Evolutionary conservation across 2,329 filamentous ascomycete genomes (phyloP).

Genomic region (Orbilia javanica): DNA sequence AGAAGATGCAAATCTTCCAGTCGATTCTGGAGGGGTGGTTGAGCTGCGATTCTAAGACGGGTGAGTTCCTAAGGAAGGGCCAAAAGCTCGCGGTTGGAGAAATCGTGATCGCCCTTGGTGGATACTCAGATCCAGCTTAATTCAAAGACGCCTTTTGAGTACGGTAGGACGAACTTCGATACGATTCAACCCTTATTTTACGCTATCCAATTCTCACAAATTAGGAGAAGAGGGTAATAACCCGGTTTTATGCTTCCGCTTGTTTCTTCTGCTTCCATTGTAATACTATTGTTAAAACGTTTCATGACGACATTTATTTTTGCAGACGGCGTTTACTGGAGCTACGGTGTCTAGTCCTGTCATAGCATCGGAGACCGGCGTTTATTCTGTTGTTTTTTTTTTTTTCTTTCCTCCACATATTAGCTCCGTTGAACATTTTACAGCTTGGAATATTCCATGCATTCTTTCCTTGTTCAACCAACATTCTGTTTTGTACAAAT

Average conservation of each 20-base stretch:
- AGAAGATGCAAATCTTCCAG: slow-evolving; percentile 61
- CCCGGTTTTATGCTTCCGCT: neutral
- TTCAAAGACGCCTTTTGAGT: neutral
- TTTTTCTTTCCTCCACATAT: slow-evolving; percentile 1
- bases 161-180: slow-evolving; percentile 13
- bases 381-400: slow-evolving; percentile 40
- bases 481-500: neutral
- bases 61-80: slow-evolving; percentile 59
- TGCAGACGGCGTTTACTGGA: slow-evolving; percentile 13
- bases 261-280: too few relatives aligned
- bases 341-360: slow-evolving; percentile 6
- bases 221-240: slow-evolving; percentile 53
- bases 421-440: slow-evolving; percentile 18
- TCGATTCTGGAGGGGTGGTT: slow-evolving; percentile 61
- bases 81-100: slow-evolving; percentile 54
- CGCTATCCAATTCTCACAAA: slow-evolving; percentile 55
- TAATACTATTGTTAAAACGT: slow-evolving; percentile 6
- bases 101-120: slow-evolving; percentile 54
- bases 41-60: slow-evolving; percentile 60
- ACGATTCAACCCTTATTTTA: neutral
- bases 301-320: slow-evolving; percentile 5
- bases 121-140: slow-evolving; percentile 43
- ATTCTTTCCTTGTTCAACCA: slow-evolving; percentile 16
- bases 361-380: slow-evolving; percentile 53
- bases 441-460: slow-evolving; percentile 4